Conservation (phyloP, 805 yeast species). For the Yarrowia sp. region DNA sequence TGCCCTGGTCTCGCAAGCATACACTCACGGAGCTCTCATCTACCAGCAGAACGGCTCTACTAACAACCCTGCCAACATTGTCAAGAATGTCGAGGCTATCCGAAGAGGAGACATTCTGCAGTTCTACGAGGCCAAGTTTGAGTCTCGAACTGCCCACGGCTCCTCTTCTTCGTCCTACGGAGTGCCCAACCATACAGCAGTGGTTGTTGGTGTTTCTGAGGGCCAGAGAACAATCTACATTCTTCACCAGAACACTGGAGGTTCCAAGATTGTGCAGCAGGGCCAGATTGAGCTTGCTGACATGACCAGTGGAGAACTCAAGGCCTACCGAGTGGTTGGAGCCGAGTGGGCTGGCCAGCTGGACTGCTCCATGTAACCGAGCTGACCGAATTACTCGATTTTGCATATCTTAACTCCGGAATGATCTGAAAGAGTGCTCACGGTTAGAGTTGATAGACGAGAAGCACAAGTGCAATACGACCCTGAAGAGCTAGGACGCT, state of each 20-base stretch:
- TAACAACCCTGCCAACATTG: constrained; percentile 38
- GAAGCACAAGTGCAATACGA: constrained; percentile 1
- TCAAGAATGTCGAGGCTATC: constrained; percentile 44
- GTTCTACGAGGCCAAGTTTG: constrained; percentile 47
- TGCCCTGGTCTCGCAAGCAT: constrained; percentile 48
- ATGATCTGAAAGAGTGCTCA: neutral
- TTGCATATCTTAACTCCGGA: constrained; percentile 20
- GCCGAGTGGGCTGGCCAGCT: constrained; percentile 49
- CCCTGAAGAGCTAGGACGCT: neutral
- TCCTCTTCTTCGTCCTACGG: constrained; percentile 44
- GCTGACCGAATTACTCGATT: neutral
- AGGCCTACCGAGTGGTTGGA: constrained; percentile 49
- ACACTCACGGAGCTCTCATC: constrained; percentile 48
- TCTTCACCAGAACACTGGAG: constrained; percentile 50
- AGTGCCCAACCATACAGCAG: constrained; percentile 51
- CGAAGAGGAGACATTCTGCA: constrained; percentile 52
- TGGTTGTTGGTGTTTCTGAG: constrained; percentile 46
- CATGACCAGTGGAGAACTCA: constrained; percentile 47
- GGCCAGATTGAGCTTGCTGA: constrained; percentile 47
- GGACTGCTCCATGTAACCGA: constrained; percentile 22
- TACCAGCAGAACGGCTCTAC: constrained; percentile 42
- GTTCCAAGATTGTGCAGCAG: constrained; percentile 46
- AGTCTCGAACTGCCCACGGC: constrained; percentile 41
- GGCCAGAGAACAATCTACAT: constrained; percentile 42
- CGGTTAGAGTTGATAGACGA: neutral